Base-by-base conservation (phyloP, 306 rosid genomes). In the Cicer yamashitae region DNA sequence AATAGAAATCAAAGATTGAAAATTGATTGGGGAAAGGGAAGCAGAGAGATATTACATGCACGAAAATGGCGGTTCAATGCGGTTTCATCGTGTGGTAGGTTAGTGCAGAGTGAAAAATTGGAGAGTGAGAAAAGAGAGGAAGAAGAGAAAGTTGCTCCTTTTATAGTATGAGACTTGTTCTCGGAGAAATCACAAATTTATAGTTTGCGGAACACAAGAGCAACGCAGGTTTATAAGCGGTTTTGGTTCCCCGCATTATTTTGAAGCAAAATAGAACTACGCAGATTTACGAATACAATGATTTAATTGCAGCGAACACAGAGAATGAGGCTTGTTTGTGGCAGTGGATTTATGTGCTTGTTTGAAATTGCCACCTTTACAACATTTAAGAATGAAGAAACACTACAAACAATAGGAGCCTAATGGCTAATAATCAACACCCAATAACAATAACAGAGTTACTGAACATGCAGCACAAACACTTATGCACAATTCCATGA, bases 401-500 rank as follows among this genome's bases (percentile, higher is more conserved):
- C 73, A 66, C 72, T 86, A 85, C 78, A 79, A 80, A 72, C 78
- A 81, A 85, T 76, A 53, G 73, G 74, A 71, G 78, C 64, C 78
- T 74, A 73, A 79, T 63, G 73, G 74, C 85, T 46, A 81, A 81
- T 47, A 70, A 84, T 77, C 64, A 73, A 79, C 82, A 84, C 53
- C 75, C 81, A 47, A 77, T 79, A 82, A 79, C 77, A 85, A 75
- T 84, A 67, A 78, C 84, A 6, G 61, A 77, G 78, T 84, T 82
- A 69, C 54, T 81, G 75, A 77, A 78, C 79, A 78, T 72, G 76
- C 79, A 61, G 70, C 65, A 70, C 79, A 81, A 83, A 81, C 79
- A 70, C 53, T 18, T 89, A 86, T 89, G 81, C 91, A 91, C 91
- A 85, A 82, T 65, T 80, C 76, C 73, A 77, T 47, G 46, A 52